Percentiles rank a stretch among this genome's conserved stretches.
These are phyloP conservation scores for Teunomyces barrocoloradensis DNA, from an alignment of 805 yeast genomes.

Conservation along the genomic window DNA sequence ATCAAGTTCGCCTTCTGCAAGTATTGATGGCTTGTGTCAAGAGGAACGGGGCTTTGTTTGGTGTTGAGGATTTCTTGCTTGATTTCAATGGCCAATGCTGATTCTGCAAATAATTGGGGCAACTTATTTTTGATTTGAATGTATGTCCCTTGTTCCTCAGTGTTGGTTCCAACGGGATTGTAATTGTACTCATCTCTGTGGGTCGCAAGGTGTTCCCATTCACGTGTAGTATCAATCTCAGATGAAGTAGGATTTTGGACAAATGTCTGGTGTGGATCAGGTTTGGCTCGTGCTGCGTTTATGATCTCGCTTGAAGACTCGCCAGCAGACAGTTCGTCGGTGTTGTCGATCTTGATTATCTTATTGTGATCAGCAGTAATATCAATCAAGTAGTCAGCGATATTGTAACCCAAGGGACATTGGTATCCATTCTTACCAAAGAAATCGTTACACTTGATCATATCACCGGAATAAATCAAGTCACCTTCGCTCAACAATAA, in stretches of 20 bases:
- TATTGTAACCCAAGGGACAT: constrained; percentile 87
- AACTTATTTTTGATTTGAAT: constrained; percentile 23
- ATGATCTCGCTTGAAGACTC: constrained; percentile 6
- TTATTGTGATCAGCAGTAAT: constrained; percentile 67
- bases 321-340: constrained; percentile 8
- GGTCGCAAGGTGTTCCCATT: constrained; percentile 83
- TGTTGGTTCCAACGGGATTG: constrained; percentile 14
- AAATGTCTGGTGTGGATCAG: constrained; percentile 29
- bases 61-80: constrained; percentile 34
- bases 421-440: constrained; percentile 71
- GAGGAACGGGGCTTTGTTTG: constrained; percentile 20
- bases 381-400: constrained; percentile 92
- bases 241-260: constrained; percentile 17
- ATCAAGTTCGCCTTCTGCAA: constrained; percentile 53
- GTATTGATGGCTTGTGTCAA: constrained; percentile 31
- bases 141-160: constrained; percentile 17
- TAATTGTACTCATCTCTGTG: constrained; percentile 68
- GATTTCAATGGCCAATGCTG: constrained; percentile 41
- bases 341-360: constrained; percentile 19
- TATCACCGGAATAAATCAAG: constrained; percentile 84
- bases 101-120: constrained; percentile 34
- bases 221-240: constrained; percentile 62
- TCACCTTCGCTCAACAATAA: constrained; percentile 81
- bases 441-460: constrained; percentile 69
- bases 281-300: constrained; percentile 13